Evolutionary conservation across 208 protist genomes (phyloP), one percentile per base, ranked within the genome.

Genomic region (Leishmania mexicana): DNA sequence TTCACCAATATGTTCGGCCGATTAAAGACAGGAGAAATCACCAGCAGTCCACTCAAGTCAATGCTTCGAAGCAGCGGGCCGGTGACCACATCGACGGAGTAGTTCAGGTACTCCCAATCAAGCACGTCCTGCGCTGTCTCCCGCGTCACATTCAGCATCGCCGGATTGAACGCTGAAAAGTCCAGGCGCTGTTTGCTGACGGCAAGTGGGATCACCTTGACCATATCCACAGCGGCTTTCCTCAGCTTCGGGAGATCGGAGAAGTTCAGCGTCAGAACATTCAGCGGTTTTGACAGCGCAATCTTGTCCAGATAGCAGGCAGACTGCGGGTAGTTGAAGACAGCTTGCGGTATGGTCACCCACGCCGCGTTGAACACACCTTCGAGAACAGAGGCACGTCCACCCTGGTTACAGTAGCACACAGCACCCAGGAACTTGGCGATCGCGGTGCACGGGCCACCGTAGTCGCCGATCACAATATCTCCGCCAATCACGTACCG

Each of bases 391-490:
- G 42, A 65, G 7, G 53, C 53, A 67, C 67, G 72, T 0, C 74
- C 79, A 24, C 73, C 79, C 79, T 75, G 57, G 49, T 89, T 95
- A 81, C 91, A 95, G 24, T 82, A 1, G 73, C 81, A 89, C 40
- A 87, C 76, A 15, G 84, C 89, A 8, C 89, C 89, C 31, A 87
- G 77, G 19, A 28, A n/a, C 10, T 40, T 47, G 3, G 81, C 78
- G 28, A 76, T 7, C 0, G 24, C 0, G 11, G 76, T 70, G 58
- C 85, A 86, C 58, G 24, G 38, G 31, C 83, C 89, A 49, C 92
- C 92, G 81, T 88, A 95, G 79, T 92, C 87, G 57, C 92, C 92
- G 19, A 93, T 35, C 42, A 95, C 80, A 65, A 88, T 76, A 80
- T 95, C 92, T 24, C 84, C 82, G 35, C 74, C 81, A 24, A 95